A percentile compares a stretch with the other conserved stretches of the same genome.
Evolutionary conservation across 345 rosid genomes (phyloP).

Genomic region (Euclidium syriacum): DNA sequence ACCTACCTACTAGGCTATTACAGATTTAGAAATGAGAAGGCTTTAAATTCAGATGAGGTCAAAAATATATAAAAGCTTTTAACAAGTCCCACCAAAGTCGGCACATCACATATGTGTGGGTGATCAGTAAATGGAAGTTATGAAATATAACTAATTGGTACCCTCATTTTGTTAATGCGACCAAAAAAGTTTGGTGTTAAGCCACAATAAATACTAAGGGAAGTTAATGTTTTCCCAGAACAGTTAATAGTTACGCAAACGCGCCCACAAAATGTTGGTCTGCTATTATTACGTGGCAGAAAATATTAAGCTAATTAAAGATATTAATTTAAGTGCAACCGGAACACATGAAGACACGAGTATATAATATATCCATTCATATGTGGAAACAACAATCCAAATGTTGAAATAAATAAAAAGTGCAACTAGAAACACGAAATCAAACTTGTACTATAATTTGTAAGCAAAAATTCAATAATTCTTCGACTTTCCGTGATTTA

Average conservation of each 20-base stretch:
- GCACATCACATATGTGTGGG: not conserved
- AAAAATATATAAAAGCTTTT: not conserved
- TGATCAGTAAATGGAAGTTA: slow-evolving; percentile 1
- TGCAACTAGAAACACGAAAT: not conserved
- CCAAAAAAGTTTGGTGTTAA: not conserved
- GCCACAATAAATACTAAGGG: not conserved
- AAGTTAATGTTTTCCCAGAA: not conserved
- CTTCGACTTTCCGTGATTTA: slow-evolving; percentile 1
- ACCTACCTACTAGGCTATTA: too few relatives aligned
- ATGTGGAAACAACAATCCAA: not conserved
- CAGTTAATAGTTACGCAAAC: not conserved
- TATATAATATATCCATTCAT: not conserved
- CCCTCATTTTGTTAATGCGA: slow-evolving; percentile 2
- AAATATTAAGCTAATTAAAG: not conserved
- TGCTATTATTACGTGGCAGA: not conserved
- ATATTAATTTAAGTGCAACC: not conserved
- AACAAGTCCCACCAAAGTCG: not conserved
- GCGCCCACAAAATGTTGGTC: slow-evolving; percentile 6
- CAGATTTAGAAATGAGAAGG: too few relatives aligned
- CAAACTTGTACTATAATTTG: not conserved
- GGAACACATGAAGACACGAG: slow-evolving; percentile 13
- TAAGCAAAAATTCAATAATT: not conserved
- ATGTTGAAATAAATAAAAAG: not conserved
- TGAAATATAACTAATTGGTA: not conserved
- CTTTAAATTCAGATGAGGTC: too few relatives aligned